Evolutionary conservation across 2,329 filamentous ascomycete genomes (phyloP).

Genomic region (Dothistroma pini): DNA sequence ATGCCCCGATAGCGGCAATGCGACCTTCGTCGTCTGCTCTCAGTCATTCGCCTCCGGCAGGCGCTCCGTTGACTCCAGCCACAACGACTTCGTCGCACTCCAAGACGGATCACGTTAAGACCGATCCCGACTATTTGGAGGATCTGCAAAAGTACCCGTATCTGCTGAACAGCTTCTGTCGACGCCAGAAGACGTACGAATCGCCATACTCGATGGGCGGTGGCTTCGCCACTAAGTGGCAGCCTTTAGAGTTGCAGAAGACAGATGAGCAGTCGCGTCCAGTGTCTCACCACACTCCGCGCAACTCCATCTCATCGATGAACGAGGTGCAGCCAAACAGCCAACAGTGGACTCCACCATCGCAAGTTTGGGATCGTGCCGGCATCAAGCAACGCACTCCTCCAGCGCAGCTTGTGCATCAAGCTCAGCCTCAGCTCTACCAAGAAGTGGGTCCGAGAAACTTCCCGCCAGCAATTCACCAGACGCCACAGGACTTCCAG

Average conservation of each 20-base stretch:
- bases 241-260: slow-evolving; percentile 28
- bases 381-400: slow-evolving; percentile 23
- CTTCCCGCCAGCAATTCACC: slow-evolving; percentile 29
- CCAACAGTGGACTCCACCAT: slow-evolving; percentile 37
- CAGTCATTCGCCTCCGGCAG: slow-evolving; percentile 34
- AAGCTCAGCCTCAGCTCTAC: slow-evolving; percentile 17
- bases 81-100: slow-evolving; percentile 29
- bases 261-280: slow-evolving; percentile 13
- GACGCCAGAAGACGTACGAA: slow-evolving; percentile 45
- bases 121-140: slow-evolving; percentile 38
- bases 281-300: slow-evolving; percentile 24
- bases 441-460: slow-evolving; percentile 13
- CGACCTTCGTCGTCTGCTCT: slow-evolving; percentile 26
- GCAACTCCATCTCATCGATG: slow-evolving; percentile 24
- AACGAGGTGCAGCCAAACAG: slow-evolving; percentile 18
- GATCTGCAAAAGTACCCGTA: slow-evolving; percentile 46
- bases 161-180: slow-evolving; percentile 43
- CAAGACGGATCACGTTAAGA: slow-evolving; percentile 28
- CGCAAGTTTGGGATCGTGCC: slow-evolving; percentile 29
- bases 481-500: slow-evolving; percentile 45
- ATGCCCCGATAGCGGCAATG: slow-evolving; percentile 19
- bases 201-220: slow-evolving; percentile 45
- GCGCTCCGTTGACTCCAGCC: slow-evolving; percentile 31
- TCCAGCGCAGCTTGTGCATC: slow-evolving; percentile 12
- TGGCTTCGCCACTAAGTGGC: slow-evolving; percentile 41